Evolutionary conservation across 192 early-diverging fungal species (phyloP), one percentile per base, ranked within the genome.

Genomic region (Gryganskiella cystojenkinii): DNA sequence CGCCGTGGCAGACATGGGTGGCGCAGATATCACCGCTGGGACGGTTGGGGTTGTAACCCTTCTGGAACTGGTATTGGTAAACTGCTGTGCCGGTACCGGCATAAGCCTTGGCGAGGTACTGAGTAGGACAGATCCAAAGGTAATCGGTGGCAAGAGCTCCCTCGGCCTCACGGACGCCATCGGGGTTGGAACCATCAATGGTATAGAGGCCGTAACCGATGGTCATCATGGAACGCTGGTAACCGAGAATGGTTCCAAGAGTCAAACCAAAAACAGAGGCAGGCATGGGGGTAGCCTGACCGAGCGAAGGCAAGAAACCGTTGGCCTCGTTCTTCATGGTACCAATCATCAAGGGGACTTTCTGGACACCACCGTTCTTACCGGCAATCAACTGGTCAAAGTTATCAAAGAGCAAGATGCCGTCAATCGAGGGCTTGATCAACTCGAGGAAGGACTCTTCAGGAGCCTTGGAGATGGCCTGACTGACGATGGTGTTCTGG

Each of bases 381-480:
- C 74, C 74, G 17, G 74, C 74, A 59, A 78, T 78, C 46, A 78
- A 31, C 43, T 78, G 59, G 35, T 78, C 74, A 78, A 78, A 78
- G 65, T 78, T 67, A 52, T 78, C 43, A 44, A 60, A 55, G 67
- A 78, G 68, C 25, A 78, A 54, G 25, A 68, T 8, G 13, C 74
- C 74, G 22, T 78, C 74, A 30, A 78, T 51, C 11, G 74, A 40
- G 55, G 74, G 74, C 61, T 78, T 78, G 56, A 78, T 78, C 55
- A 78, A 57, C 50, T 78, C 74, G 25, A 78, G 66, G 74, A 78
- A 78, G 19, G 74, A 78, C 61, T 78, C 66, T 53, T 78, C 66
- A 8, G 74, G 74, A 24, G 74, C 74, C 47, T 50, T 64, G 47
- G 49, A 17, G 34, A 78, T 78, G 47, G 74, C 66, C 47, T 64